Evolutionary conservation across 31 red algal species (phyloP).

Genomic region (Odonthalia washingtoniensis): DNA sequence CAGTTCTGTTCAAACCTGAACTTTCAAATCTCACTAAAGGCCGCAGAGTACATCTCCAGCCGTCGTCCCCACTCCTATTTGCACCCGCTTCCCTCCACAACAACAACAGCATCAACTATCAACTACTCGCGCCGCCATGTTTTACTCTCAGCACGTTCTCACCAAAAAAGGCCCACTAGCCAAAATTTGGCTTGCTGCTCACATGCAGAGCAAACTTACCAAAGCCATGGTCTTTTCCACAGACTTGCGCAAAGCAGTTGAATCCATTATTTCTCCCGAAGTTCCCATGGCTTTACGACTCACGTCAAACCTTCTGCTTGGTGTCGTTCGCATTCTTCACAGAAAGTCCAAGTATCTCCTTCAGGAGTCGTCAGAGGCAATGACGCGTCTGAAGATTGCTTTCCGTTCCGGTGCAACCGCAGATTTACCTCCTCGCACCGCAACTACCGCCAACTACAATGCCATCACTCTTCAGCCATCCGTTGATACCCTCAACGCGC

Average conservation of each 20-base stretch:
- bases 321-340: slow-evolving; percentile 83
- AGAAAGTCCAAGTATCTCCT: slow-evolving; percentile 86
- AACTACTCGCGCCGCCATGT: too few relatives aligned
- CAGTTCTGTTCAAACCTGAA: too few relatives aligned
- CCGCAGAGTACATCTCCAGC: too few relatives aligned
- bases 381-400: slow-evolving; percentile 73
- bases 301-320: slow-evolving; percentile 79
- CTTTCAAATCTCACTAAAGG: too few relatives aligned
- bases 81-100: too few relatives aligned
- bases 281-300: slow-evolving; percentile 92
- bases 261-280: slow-evolving; percentile 71
- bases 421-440: slow-evolving; percentile 40
- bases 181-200: slow-evolving; percentile 96
- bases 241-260: slow-evolving; percentile 65
- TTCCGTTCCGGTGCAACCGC: slow-evolving; percentile 53
- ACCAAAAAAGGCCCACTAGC: slow-evolving; percentile 91
- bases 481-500: slow-evolving; percentile 49
- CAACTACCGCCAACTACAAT: slow-evolving; percentile 28
- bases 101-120: too few relatives aligned
- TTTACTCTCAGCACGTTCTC: slow-evolving; percentile 91
- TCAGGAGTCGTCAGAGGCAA: slow-evolving; percentile 79
- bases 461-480: slow-evolving; percentile 56
- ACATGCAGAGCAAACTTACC: slow-evolving; percentile 83
- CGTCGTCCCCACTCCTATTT: too few relatives aligned
- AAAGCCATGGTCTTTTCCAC: slow-evolving; percentile 84